A percentile compares a stretch with the other conserved stretches of the same genome.
phyloP scores from a whole-genome alignment of 1,139 yeast species.

The Arxiozyma slooffiae region DNA sequence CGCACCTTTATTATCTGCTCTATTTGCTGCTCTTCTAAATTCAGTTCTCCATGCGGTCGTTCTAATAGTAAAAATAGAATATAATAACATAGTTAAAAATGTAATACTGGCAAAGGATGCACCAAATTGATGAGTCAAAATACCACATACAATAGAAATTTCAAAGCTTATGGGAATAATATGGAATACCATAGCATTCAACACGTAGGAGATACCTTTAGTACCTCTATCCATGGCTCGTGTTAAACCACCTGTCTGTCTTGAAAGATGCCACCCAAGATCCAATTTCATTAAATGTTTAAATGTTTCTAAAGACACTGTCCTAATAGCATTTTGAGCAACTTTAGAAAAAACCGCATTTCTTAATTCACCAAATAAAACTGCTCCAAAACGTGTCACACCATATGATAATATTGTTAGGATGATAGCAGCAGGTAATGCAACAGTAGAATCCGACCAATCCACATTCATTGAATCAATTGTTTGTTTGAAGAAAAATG shows the following conservation, averaged over 20 bases:
- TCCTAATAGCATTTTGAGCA: constrained; percentile 87
- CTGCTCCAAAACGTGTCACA: constrained; percentile 88
- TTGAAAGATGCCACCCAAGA: constrained; percentile 75
- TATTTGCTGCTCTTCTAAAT: constrained; percentile 82
- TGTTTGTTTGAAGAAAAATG: constrained; percentile 81
- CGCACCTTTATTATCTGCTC: constrained; percentile 91
- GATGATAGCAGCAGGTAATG: constrained; percentile 45
- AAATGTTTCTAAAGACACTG: constrained; percentile 84
- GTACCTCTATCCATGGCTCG: constrained; percentile 97
- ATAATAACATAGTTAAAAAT: constrained; percentile 74
- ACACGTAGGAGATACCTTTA: constrained; percentile 87
- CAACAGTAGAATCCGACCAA: constrained; percentile 55
- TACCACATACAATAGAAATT: constrained; percentile 86
- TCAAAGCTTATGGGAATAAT: constrained; percentile 89
- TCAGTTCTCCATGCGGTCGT: constrained; percentile 96
- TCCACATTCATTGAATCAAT: constrained; percentile 90
- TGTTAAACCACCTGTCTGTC: constrained; percentile 93
- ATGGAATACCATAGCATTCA: constrained; percentile 94
- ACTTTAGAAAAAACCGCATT: constrained; percentile 94
- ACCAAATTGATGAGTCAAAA: constrained; percentile 87
- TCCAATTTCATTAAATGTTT: constrained; percentile 75
- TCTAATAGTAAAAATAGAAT: constrained; percentile 73
- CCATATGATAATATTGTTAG: constrained; percentile 83
- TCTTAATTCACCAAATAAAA: constrained; percentile 83
- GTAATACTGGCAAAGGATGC: constrained; percentile 83